A percentile compares a stretch with the other conserved stretches of the same genome.
Evolutionary conservation across 345 rosid species (phyloP).

Genomic region (Gossypium longicalyx): DNA sequence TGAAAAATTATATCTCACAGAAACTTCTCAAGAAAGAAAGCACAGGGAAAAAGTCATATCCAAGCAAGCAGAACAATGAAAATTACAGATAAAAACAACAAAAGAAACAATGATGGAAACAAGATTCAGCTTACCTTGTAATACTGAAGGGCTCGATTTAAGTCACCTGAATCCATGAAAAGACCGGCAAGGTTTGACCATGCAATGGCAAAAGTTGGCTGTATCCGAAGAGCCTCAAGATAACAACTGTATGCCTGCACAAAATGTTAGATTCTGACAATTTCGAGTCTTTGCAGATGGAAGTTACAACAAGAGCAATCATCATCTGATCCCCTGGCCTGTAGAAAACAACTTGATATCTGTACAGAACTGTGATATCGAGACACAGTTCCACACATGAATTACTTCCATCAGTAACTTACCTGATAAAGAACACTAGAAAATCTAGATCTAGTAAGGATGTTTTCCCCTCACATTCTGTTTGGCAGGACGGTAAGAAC

Average conservation of each 20-base stretch:
- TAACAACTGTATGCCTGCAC: constrained; percentile 99
- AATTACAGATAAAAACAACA: background rate
- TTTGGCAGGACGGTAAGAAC: background rate
- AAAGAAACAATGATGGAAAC: background rate
- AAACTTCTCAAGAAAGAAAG: background rate
- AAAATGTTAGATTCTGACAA: constrained; percentile 72
- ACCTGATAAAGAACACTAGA: constrained; percentile 12
- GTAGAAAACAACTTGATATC: constrained; percentile 58
- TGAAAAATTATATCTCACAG: background rate
- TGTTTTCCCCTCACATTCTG: background rate
- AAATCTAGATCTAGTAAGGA: constrained; percentile 20
- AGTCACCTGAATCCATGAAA: constrained; percentile 95
- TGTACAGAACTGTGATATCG: constrained; percentile 53
- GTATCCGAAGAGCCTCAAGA: constrained; percentile 89
- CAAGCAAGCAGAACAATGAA: background rate
- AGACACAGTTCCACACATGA: constrained; percentile 63
- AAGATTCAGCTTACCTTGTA: constrained; percentile 58
- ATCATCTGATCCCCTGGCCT: constrained; percentile 75
- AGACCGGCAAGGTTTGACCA: constrained; percentile 99
- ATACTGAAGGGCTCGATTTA: constrained; percentile 86
- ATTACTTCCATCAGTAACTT: constrained; percentile 62
- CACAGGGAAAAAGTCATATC: background rate
- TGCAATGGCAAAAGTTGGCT: constrained; percentile 96
- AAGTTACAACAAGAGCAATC: constrained; percentile 75
- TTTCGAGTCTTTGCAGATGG: constrained; percentile 61